A percentile compares a stretch with the other conserved stretches of the same genome.
Evolutionary conservation across 345 rosid species (phyloP).

Genomic region (Eucalyptus polyanthemos): DNA sequence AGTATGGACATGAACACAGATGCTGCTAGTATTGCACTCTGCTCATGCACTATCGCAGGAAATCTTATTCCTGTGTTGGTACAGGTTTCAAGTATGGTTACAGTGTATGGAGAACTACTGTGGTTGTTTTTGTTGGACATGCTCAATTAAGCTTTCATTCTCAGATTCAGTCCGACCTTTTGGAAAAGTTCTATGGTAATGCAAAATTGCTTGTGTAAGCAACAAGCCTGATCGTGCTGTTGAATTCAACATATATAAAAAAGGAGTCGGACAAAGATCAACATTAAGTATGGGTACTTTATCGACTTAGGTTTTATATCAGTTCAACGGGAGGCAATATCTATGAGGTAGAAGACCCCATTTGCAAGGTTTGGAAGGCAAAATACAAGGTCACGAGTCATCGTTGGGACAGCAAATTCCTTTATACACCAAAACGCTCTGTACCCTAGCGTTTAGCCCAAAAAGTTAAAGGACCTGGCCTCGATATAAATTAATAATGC

Average conservation of each 20-base stretch:
- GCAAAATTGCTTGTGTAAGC: background rate
- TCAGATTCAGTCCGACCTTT: background rate
- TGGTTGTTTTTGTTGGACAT: background rate
- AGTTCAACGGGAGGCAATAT: background rate
- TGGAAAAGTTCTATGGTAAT: background rate
- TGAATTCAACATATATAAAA: background rate
- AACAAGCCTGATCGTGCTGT: background rate
- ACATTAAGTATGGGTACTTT: background rate
- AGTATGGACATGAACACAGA: background rate
- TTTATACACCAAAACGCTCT: background rate
- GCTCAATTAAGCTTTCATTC: background rate
- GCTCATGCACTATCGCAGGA: background rate
- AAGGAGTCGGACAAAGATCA: too few relatives aligned
- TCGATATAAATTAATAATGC: background rate
- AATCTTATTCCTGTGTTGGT: background rate
- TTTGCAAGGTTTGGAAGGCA: background rate
- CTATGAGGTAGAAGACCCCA: background rate
- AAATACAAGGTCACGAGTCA: background rate
- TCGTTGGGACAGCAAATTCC: background rate
- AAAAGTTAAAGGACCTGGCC: background rate
- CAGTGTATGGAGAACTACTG: background rate
- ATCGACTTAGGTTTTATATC: background rate
- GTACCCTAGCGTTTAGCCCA: background rate
- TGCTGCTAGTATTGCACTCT: background rate
- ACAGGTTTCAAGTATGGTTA: background rate